Evolutionary conservation across 768 basidiomycete genomes (phyloP), one percentile per base, ranked within the genome.

Genomic region (Russula griseocarnosa): DNA sequence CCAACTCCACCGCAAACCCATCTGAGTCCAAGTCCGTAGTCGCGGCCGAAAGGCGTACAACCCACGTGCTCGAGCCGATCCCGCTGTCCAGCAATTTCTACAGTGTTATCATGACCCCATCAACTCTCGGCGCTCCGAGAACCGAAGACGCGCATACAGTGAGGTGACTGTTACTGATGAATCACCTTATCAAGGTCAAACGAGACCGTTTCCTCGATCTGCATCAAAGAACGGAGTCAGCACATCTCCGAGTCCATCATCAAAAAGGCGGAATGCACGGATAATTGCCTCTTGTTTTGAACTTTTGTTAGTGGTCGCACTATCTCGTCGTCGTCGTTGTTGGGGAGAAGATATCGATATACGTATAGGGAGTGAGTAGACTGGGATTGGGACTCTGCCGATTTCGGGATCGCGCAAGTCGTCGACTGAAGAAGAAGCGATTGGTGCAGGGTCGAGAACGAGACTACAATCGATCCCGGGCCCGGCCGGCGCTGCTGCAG

Each of bases 21-120:
- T 24, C 20, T 22, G 22, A 38, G 38, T 38, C n/a, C 16, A n/a
- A n/a, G n/a, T n/a, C 10, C n/a, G 22, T n/a, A n/a, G 9, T 5
- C 2, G 53, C n/a, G 22, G 9, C 11, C 5, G 53, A 67, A 64
- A 78, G 74, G 32, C 63, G 71, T 1, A 82, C 77, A 5, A 96
- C 76, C 90, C 90, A 94, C 3, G 92, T 82, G 62, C 88, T 86
- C 22, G 94, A 76, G 7, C 90, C 93, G 52, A 96, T 80, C 2
- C 94, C 94, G 49, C 93, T 94, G 72, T 96, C 94, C 94, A 94
- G 96, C 59, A 96, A 82, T 92, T 96, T 96, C 94, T 96, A 71
- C 47, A 26, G 58, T 68, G 8, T n/a, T n/a, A 24, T 24, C n/a
- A 16, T n/a, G 64, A 47, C 36, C 60, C 50, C 42, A 40, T 49